Base-by-base conservation (phyloP, 2,329 filamentous ascomycete species). In the Sporothrix inflata region DNA sequence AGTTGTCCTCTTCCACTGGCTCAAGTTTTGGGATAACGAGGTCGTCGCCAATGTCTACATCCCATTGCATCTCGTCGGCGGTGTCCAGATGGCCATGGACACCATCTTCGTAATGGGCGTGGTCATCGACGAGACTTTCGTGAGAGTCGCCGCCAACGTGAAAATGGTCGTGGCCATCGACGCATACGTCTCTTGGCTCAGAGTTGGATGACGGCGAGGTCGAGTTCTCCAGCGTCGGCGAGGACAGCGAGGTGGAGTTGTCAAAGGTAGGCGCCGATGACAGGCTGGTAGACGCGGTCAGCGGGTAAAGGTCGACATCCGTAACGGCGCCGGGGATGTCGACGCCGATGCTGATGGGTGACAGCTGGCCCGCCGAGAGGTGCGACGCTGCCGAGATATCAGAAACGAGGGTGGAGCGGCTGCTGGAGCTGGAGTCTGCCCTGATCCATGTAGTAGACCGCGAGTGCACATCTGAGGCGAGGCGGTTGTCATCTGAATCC, bases 11-110 rank as follows among this genome's bases (percentile, higher is more conserved):
- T 65, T 90, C 88, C 65, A 82, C 73, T 1, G 87, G 87, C 75
- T 90, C 88, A 12, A 87, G 76, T 78, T 90, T 90, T 8, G 87
- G 86, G 8, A 86, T 79, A 16, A 84, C 77, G 61, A 86, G 75
- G 51, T 82, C 78, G 49, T 86, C 84, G 69, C 85, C 84, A 5
- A 83, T 81, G 55, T 77, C 80, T 40, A 82, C 83, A 57, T 87
- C 85, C 85, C 85, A 87, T 51, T 80, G 78, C 70, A 80, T 78
- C 40, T 85, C 84, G 45, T 84, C 81, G 53, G 77, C 76, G 68
- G 81, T 81, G 16, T 82, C 47, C 80, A 57, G 8, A 5, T 61
- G 57, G 14, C 34, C 61, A 24, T 70, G 49, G 3, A 47, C 30
- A 1, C n/a, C 42, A 12, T 66, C 55, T 21, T 65, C 72, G 6